phyloP scores from a whole-genome alignment of 805 yeast species.

The Lipomyces yamadae region DNA sequence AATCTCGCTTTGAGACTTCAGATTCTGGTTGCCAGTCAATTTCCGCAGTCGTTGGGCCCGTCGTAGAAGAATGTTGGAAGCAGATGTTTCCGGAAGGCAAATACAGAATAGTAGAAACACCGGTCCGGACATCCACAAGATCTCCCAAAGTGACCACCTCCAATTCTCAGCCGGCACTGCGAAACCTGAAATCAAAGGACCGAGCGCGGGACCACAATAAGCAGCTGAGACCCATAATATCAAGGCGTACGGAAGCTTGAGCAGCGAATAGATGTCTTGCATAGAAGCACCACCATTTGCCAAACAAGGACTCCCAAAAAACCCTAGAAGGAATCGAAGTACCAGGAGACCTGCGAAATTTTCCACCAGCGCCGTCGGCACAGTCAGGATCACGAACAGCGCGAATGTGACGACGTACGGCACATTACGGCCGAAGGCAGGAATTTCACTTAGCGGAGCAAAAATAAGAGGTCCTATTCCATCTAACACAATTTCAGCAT shows the following conservation, averaged over 20 bases:
- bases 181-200: constrained; percentile 61
- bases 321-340: constrained; percentile 60
- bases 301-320: constrained; percentile 62
- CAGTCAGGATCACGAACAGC: constrained; percentile 56
- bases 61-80: constrained; percentile 52
- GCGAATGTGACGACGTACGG: constrained; percentile 55
- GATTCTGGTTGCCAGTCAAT: constrained; percentile 54
- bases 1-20: constrained; percentile 47
- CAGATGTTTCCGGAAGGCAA: constrained; percentile 59
- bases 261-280: constrained; percentile 53
- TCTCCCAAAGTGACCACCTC: constrained; percentile 48
- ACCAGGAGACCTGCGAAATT: constrained; percentile 57
- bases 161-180: constrained; percentile 53
- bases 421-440: constrained; percentile 58
- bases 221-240: constrained; percentile 4
- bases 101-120: constrained; percentile 47
- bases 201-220: constrained; percentile 54
- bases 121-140: constrained; percentile 49
- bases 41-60: constrained; percentile 56
- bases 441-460: constrained; percentile 63
- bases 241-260: constrained; percentile 50
- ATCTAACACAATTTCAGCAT: not conserved
- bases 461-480: constrained; percentile 58
- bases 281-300: constrained; percentile 65
- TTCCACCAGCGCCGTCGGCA: constrained; percentile 57